Evolutionary conservation across 805 yeast species (phyloP).

Genomic region (Yarrowia sp.): DNA sequence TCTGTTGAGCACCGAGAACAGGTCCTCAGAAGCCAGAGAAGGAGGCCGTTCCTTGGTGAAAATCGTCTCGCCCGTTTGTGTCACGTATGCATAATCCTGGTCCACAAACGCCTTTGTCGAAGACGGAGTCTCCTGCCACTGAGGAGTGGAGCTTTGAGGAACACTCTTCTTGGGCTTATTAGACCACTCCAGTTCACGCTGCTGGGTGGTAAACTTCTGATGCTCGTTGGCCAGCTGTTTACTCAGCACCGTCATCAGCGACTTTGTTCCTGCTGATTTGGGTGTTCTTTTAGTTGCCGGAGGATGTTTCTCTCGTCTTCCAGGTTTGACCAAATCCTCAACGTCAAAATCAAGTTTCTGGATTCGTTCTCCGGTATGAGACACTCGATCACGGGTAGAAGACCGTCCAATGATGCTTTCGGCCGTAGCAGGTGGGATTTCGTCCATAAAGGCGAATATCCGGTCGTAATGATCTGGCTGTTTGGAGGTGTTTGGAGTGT

Average conservation of each 20-base stretch:
- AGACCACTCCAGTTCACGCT: conserved; percentile 18
- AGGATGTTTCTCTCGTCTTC: not conserved
- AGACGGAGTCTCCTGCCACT: conserved; percentile 14
- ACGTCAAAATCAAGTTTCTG: conserved; percentile 15
- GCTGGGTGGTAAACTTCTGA: not conserved
- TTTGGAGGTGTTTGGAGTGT: too few species aligned
- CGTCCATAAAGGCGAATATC: conserved; percentile 20
- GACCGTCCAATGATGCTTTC: conserved; percentile 18
- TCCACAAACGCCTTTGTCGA: not conserved
- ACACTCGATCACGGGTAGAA: conserved; percentile 16
- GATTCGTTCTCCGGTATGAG: conserved; percentile 7
- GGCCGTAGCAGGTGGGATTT: not conserved
- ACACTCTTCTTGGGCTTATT: not conserved
- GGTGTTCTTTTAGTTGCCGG: not conserved
- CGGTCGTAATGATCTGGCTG: conserved; percentile 1
- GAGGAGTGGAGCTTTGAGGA: not conserved
- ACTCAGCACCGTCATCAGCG: conserved; percentile 30
- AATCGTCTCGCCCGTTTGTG: conserved; percentile 32
- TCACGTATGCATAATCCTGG: conserved; percentile 33
- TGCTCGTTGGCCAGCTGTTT: conserved; percentile 27
- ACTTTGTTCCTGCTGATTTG: not conserved
- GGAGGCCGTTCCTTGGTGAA: conserved; percentile 31
- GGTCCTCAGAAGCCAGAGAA: conserved; percentile 31
- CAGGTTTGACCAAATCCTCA: conserved; percentile 10
- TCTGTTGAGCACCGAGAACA: conserved; percentile 32